A percentile compares a stretch with the other conserved stretches of the same genome.
Evolutionary conservation across 2,329 filamentous ascomycete genomes (phyloP).

Genomic region (Rhinocladiella similis): DNA sequence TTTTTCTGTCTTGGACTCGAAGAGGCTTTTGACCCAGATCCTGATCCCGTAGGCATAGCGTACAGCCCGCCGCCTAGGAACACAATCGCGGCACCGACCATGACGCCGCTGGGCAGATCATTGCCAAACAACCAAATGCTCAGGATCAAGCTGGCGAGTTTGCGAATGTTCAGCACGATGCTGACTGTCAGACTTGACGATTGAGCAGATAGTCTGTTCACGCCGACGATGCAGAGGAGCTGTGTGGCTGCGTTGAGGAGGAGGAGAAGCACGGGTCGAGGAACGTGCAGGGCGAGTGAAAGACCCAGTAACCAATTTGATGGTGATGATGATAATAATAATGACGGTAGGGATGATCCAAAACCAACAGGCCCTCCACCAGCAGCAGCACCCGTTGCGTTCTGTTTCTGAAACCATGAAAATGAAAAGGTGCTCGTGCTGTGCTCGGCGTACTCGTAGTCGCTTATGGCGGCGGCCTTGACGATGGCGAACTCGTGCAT

Average conservation of each 20-base stretch:
- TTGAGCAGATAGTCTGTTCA: conserved; percentile 87
- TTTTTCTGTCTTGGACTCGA: background rate
- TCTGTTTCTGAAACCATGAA: conserved; percentile 2
- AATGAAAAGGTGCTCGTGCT: conserved; percentile 20
- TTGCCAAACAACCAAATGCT: conserved; percentile 97
- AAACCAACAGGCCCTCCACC: too few relatives aligned
- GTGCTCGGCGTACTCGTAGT: background rate
- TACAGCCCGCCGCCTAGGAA: conserved; percentile 92
- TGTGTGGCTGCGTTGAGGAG: conserved; percentile 72
- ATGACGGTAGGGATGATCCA: background rate
- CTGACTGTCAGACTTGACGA: conserved; percentile 93
- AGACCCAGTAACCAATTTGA: background rate
- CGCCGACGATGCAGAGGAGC: conserved; percentile 90
- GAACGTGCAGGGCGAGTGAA: conserved; percentile 33
- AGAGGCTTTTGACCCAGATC: background rate
- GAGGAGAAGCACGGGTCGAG: conserved; percentile 38
- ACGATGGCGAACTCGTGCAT: conserved; percentile 22
- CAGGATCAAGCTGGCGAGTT: conserved; percentile 84
- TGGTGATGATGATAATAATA: background rate
- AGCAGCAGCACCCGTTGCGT: too few relatives aligned
- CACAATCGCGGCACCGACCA: conserved; percentile 79
- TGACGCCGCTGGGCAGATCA: conserved; percentile 69
- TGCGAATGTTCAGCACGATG: conserved; percentile 92
- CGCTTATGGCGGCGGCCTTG: conserved; percentile 47
- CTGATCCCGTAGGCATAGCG: conserved; percentile 39